A percentile compares a stretch with the other conserved stretches of the same genome.
phyloP scores from a whole-genome alignment of 805 yeast genomes.

The Lipomyces orientalis region DNA sequence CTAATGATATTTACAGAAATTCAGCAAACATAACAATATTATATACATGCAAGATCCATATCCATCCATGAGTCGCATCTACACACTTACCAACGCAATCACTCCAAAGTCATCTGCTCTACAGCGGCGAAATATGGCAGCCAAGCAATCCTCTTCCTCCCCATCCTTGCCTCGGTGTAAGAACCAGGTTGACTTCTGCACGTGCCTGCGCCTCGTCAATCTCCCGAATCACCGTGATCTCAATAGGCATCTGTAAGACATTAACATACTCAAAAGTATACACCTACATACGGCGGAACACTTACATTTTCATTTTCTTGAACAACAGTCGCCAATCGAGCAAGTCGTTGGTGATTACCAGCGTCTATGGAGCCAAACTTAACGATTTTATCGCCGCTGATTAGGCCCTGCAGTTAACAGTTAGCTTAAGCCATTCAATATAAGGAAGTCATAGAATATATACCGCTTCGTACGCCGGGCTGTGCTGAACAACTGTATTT shows the following conservation, averaged over 20 bases:
- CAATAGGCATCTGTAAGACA: slow-evolving; percentile 35
- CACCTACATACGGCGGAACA: slow-evolving; percentile 4
- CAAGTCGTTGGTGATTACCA: slow-evolving; percentile 59
- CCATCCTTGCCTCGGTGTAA: slow-evolving; percentile 63
- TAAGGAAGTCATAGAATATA: slow-evolving; percentile 12
- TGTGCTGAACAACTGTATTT: slow-evolving; percentile 53
- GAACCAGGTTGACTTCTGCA: slow-evolving; percentile 41
- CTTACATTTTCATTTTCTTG: slow-evolving; percentile 48
- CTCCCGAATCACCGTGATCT: slow-evolving; percentile 41
- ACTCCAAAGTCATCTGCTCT: neutral
- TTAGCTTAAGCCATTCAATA: slow-evolving; percentile 22
- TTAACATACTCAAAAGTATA: neutral
- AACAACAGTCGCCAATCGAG: slow-evolving; percentile 54
- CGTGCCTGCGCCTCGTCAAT: slow-evolving; percentile 43
- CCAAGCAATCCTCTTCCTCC: slow-evolving; percentile 73
- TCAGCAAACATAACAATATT: neutral
- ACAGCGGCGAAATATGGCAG: slow-evolving; percentile 56
- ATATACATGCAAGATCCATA: neutral
- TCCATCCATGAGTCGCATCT: neutral
- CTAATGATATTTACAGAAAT: neutral
- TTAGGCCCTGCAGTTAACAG: slow-evolving; percentile 53
- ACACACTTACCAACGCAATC: neutral
- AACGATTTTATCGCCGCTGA: slow-evolving; percentile 59
- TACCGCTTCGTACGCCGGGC: slow-evolving; percentile 62
- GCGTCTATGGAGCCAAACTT: slow-evolving; percentile 61